Evolutionary conservation across 352 stramenopile genomes (phyloP).

Genomic region (Elongisporangium senticosum): DNA sequence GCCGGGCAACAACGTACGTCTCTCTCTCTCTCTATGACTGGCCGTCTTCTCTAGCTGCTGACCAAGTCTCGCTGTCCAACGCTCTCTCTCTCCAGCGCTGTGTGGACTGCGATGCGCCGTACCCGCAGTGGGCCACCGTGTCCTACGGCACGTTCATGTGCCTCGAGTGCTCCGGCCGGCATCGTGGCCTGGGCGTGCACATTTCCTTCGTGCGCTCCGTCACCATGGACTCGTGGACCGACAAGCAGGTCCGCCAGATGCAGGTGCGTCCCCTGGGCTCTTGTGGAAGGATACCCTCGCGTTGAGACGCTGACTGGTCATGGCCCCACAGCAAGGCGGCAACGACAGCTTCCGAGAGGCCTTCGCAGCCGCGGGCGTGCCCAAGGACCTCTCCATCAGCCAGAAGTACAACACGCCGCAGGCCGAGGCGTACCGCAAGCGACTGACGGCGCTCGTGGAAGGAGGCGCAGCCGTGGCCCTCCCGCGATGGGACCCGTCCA

Average conservation of each 20-base stretch:
- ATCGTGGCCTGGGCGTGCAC: slow-evolving; percentile 90
- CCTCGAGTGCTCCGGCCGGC: slow-evolving; percentile 90
- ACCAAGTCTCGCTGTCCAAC: background rate
- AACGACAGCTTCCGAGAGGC: slow-evolving; percentile 69
- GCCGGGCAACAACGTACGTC: slow-evolving; percentile 77
- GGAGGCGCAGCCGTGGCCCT: slow-evolving; percentile 40
- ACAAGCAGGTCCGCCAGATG: slow-evolving; percentile 85
- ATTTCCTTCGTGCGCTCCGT: slow-evolving; percentile 90
- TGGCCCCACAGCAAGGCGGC: slow-evolving; percentile 29
- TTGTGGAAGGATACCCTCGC: background rate
- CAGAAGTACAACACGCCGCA: slow-evolving; percentile 86
- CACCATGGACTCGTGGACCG: slow-evolving; percentile 86
- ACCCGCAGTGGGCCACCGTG: slow-evolving; percentile 92
- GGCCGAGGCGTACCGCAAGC: slow-evolving; percentile 63
- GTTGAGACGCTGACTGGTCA: background rate
- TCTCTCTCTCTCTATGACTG: background rate
- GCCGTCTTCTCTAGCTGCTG: slow-evolving; percentile 2
- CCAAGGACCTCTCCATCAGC: slow-evolving; percentile 64
- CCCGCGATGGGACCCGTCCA: slow-evolving; percentile 59
- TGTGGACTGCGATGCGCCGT: slow-evolving; percentile 92
- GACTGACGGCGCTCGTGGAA: slow-evolving; percentile 60
- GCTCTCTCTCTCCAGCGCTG: slow-evolving; percentile 47
- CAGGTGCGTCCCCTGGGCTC: slow-evolving; percentile 26
- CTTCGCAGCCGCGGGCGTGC: slow-evolving; percentile 58
- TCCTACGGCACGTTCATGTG: slow-evolving; percentile 96